Conservation (phyloP, 768 basidiomycete genomes). For the Tylopilus sp. region DNA sequence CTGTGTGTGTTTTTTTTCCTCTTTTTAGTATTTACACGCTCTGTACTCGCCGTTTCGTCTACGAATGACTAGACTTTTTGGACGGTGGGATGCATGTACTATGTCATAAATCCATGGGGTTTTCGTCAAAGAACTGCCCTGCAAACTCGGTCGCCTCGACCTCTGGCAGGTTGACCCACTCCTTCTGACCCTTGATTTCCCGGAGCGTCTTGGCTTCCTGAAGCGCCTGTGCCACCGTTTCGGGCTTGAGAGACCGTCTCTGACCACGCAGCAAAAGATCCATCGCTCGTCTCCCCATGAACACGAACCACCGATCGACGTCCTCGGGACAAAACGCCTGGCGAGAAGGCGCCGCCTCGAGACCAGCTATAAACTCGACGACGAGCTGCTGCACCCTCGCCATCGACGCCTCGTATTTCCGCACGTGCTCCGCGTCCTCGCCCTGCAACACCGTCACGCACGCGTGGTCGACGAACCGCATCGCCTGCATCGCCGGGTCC, state of each 20-base stretch:
- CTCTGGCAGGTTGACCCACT: constrained; percentile 7
- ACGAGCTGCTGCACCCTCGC: constrained; percentile 12
- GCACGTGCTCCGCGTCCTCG: constrained; percentile 16
- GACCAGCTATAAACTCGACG: neutral
- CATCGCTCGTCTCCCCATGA: constrained; percentile 14
- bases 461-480: constrained; percentile 20
- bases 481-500: constrained; percentile 5
- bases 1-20: neutral
- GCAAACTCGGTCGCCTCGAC: constrained; percentile 7
- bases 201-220: constrained; percentile 10
- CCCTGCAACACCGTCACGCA: constrained; percentile 29
- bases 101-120: constrained; percentile 4
- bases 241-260: constrained; percentile 6
- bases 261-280: constrained; percentile 11
- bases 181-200: constrained; percentile 11
- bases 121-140: constrained; percentile 12
- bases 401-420: constrained; percentile 17
- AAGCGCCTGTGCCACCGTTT: constrained; percentile 9
- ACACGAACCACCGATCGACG: constrained; percentile 11
- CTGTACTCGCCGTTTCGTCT: constrained; percentile 4
- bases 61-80: constrained; percentile 1
- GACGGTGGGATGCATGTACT: neutral
- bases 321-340: constrained; percentile 11
- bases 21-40: constrained; percentile 2
- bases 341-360: neutral